Percentiles rank a stretch among this genome's conserved stretches.
These are phyloP conservation scores for Sisymbrium irio DNA, from an alignment of 345 rosid genomes.

Conservation along the genomic window DNA sequence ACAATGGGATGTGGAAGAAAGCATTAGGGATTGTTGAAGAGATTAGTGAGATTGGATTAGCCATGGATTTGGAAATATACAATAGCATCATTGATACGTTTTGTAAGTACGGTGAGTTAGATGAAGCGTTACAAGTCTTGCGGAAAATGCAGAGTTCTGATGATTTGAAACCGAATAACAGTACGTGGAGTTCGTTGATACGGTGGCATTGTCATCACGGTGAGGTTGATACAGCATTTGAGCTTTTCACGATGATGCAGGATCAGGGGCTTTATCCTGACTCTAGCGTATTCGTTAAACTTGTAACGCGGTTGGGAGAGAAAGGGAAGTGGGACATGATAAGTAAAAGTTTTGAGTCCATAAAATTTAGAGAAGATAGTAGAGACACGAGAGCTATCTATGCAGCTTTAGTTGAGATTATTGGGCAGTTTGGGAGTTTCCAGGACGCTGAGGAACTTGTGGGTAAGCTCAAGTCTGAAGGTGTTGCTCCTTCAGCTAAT, in stretches of 20 bases:
- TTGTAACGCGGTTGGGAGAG: slow-evolving; percentile 59
- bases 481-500: slow-evolving; percentile 45
- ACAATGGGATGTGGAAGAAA: slow-evolving; percentile 84
- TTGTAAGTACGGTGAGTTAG: slow-evolving; percentile 58
- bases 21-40: slow-evolving; percentile 56
- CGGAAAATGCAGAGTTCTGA: slow-evolving; percentile 41
- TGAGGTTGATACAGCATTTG: slow-evolving; percentile 41
- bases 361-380: slow-evolving; percentile 42
- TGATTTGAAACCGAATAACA: slow-evolving; percentile 51
- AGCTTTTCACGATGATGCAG: slow-evolving; percentile 57
- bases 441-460: slow-evolving; percentile 52
- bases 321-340: slow-evolving; percentile 63
- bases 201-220: slow-evolving; percentile 66
- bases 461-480: slow-evolving; percentile 53
- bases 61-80: slow-evolving; percentile 53
- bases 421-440: slow-evolving; percentile 62
- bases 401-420: slow-evolving; percentile 40
- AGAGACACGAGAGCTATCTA: slow-evolving; percentile 44
- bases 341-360: slow-evolving; percentile 39
- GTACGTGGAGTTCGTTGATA: slow-evolving; percentile 62
- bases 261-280: slow-evolving; percentile 61
- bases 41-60: slow-evolving; percentile 47
- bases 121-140: slow-evolving; percentile 51
- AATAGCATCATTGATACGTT: slow-evolving; percentile 60
- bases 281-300: slow-evolving; percentile 51